phyloP scores from a whole-genome alignment of 805 yeast species.

The Starmerella floris region DNA sequence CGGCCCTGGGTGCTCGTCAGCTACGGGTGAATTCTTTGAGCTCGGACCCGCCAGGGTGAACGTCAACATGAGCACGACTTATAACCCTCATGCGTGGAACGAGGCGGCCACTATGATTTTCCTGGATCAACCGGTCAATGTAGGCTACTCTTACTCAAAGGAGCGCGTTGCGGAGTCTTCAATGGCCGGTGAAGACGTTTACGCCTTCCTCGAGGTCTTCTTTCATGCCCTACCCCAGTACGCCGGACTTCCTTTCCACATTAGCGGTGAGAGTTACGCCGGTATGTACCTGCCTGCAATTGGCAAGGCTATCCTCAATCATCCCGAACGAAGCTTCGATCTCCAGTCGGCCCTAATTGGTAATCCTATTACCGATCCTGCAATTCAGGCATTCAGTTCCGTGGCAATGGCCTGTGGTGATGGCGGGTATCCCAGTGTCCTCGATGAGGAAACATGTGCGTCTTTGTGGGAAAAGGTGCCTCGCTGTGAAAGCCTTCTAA shows the following conservation, averaged over 20 bases:
- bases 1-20: conserved; percentile 94
- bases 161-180: conserved; percentile 16
- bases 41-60: conserved; percentile 78
- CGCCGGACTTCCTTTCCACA: conserved; percentile 47
- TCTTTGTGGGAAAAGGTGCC: conserved; percentile 54
- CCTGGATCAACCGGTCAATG: conserved; percentile 90
- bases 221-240: conserved; percentile 79
- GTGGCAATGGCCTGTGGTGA: conserved; percentile 91
- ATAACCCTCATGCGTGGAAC: conserved; percentile 87
- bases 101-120: conserved; percentile 81
- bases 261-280: conserved; percentile 90
- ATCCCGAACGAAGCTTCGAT: conserved; percentile 54
- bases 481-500: conserved; percentile 62
- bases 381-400: conserved; percentile 64
- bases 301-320: conserved; percentile 42
- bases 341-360: conserved; percentile 77
- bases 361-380: conserved; percentile 83
- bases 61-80: conserved; percentile 54
- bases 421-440: conserved; percentile 70
- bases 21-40: conserved; percentile 86
- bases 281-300: conserved; percentile 93
- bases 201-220: conserved; percentile 73
- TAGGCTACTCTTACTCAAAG: conserved; percentile 70
- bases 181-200: conserved; percentile 83
- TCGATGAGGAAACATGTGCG: conserved; percentile 67